These are phyloP conservation scores for Quercus rubra DNA, from an alignment of 306 rosid species.

Conservation along the genomic window DNA sequence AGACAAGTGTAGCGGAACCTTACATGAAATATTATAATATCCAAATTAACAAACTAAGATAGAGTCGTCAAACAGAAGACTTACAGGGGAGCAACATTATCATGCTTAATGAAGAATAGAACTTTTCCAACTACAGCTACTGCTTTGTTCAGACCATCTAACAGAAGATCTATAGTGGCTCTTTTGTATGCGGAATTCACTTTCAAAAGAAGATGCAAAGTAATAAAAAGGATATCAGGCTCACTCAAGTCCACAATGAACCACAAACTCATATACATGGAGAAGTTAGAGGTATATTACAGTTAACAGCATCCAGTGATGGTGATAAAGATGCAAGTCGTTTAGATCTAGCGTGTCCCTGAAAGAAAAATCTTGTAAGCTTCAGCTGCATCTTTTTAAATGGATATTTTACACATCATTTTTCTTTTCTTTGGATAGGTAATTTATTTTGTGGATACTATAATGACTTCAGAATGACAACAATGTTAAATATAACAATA, in stretches of 20 bases:
- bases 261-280: conserved; percentile 12
- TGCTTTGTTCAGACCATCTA: conserved; percentile 78
- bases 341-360: conserved; percentile 71
- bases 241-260: conserved; percentile 14
- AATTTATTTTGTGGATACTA: not conserved
- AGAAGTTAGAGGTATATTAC: conserved; percentile 47
- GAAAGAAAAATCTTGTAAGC: conserved; percentile 25
- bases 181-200: conserved; percentile 55
- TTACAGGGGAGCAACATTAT: conserved; percentile 74
- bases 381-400: conserved; percentile 8
- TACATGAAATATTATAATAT: not conserved
- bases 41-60: conserved; percentile 13
- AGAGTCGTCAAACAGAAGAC: conserved; percentile 30
- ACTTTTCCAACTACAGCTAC: conserved; percentile 77
- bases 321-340: conserved; percentile 55
- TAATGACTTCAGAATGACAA: not conserved
- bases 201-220: conserved; percentile 25
- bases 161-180: conserved; percentile 52
- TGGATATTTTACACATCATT: not conserved
- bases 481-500: not conserved
- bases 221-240: not conserved
- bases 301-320: conserved; percentile 48
- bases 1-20: not conserved
- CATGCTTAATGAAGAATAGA: conserved; percentile 68
- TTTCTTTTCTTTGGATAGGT: too few relatives aligned